Evolutionary conservation across 805 yeast genomes (phyloP).

Genomic region (Kodamaea leandrae): DNA sequence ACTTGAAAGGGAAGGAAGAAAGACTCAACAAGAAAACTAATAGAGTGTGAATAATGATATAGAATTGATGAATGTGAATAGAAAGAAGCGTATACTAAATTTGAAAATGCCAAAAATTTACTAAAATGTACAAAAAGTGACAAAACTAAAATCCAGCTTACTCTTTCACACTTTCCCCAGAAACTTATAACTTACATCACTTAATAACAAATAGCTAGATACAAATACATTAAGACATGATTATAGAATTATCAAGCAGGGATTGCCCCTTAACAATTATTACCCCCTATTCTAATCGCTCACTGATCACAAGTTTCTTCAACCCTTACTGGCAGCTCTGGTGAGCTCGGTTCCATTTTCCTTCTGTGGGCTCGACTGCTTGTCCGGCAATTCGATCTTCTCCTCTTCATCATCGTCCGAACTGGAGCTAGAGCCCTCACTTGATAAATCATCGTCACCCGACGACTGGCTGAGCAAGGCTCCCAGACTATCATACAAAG

Average conservation of each 20-base stretch:
- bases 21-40: background rate
- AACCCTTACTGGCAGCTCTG: slow-evolving; percentile 42
- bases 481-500: slow-evolving; percentile 50
- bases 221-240: slow-evolving; percentile 1
- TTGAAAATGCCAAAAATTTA: too few relatives aligned
- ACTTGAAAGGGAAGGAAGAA: slow-evolving; percentile 37
- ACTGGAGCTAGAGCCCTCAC: slow-evolving; percentile 32
- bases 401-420: slow-evolving; percentile 19
- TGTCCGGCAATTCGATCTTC: slow-evolving; percentile 4
- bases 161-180: too few relatives aligned
- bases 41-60: too few relatives aligned
- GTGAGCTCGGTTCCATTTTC: slow-evolving; percentile 30
- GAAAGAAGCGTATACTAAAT: too few relatives aligned
- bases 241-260: background rate
- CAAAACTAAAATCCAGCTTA: too few relatives aligned
- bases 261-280: background rate
- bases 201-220: too few relatives aligned
- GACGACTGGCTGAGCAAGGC: slow-evolving; percentile 8
- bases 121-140: too few relatives aligned
- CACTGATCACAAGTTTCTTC: background rate
- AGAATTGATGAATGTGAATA: too few relatives aligned
- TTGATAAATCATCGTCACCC: slow-evolving; percentile 24
- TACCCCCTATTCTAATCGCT: background rate
- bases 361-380: slow-evolving; percentile 8
- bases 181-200: too few relatives aligned